Evolutionary conservation across 176 grass and related monocot genomes (phyloP).

Genomic region (Metroxylon sagu): DNA sequence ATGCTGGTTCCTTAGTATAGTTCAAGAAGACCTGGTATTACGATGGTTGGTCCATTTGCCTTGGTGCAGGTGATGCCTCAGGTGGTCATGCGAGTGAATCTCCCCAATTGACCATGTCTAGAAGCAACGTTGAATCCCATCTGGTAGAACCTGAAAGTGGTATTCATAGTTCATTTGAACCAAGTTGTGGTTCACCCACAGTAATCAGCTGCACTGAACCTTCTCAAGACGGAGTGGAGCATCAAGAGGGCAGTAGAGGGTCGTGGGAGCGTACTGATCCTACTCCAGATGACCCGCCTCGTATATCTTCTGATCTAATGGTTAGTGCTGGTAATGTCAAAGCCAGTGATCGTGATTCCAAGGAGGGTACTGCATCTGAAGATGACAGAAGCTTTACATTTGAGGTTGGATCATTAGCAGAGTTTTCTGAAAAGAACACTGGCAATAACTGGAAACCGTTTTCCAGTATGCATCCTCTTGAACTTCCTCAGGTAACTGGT

Average conservation of each 20-base stretch:
- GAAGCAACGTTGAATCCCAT: conserved; percentile 9
- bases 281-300: conserved; percentile 15
- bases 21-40: too few species aligned
- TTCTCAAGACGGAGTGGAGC: conserved; percentile 25
- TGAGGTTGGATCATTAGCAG: conserved; percentile 44
- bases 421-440: conserved; percentile 48
- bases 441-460: conserved; percentile 50
- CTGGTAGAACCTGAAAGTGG: conserved; percentile 18
- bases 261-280: conserved; percentile 5
- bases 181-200: conserved; percentile 60
- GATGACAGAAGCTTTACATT: conserved; percentile 86
- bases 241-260: conserved; percentile 14
- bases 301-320: conserved; percentile 24
- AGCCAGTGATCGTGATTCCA: conserved; percentile 20
- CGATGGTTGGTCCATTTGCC: conserved; percentile 10
- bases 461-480: conserved; percentile 23
- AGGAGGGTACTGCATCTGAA: conserved; percentile 35
- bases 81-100: conserved; percentile 6
- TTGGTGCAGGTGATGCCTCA: conserved; percentile 30
- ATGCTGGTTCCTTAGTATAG: too few species aligned
- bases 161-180: conserved; percentile 28
- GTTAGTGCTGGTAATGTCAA: conserved; percentile 16
- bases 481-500: conserved; percentile 45
- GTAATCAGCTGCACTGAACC: conserved; percentile 50
- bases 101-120: conserved; percentile 6